Base-by-base conservation (phyloP, 2,329 filamentous ascomycete species). In the Penicillium sclerotigenum region DNA sequence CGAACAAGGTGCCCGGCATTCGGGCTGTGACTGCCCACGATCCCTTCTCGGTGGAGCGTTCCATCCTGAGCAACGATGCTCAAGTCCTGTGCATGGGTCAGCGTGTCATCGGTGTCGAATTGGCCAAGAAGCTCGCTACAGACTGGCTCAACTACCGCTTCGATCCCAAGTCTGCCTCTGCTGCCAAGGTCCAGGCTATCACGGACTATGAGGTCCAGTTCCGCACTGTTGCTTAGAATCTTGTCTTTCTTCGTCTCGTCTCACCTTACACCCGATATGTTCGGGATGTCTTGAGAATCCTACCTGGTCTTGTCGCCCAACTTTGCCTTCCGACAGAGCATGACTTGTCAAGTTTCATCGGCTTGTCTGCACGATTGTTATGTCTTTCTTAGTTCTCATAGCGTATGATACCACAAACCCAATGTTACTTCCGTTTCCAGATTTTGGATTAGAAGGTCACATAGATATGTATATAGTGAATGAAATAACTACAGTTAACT, bases 11-110 rank as follows among this genome's bases (percentile, higher is more conserved):
- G 61, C 87, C 86, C 54, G 90, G 90, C 6, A 85, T 95, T 59
- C 81, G 90, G 24, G 91, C 91, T n/a, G 91, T 95, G 18, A 95
- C 90, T 5, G 91, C 91, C 1, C 91, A 96, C 72, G 91, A 95
- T 71, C 87, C 86, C 63, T 96, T 92, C 79, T 87, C 83, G 54
- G 89, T 95, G 6, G 90, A 95, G 80, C 79, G 90, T 47, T 86
- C 88, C 20, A 83, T 95, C 11, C 76, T 93, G 67, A 91, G 87
- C 77, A 95, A 95, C 73, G 87, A 95, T 71, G 89, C 90, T 3
- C 90, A 96, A 76, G 90, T 95, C 31, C 77, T 95, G 59, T 95
- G 91, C 71, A 87, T 95, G 80, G 90, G 90, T 0, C 88, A 95
- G 81, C 79, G 90, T 22, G 90, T 95, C 0, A 83, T 95, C 42